phyloP scores from a whole-genome alignment of 2,329 filamentous ascomycete genomes.

The Karstenula rhodostoma region DNA sequence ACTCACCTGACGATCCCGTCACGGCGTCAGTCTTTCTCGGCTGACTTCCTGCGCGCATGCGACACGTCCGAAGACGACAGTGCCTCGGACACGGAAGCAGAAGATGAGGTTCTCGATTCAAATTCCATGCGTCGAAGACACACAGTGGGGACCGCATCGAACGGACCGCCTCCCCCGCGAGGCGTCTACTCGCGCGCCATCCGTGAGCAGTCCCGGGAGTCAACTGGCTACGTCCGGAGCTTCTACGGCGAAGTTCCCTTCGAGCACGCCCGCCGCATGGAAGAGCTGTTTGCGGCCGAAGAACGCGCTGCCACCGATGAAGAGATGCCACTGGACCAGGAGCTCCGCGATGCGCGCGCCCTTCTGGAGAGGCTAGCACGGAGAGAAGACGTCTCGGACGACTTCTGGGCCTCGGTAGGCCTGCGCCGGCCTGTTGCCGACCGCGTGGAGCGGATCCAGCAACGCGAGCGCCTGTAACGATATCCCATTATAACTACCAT shows the following conservation, averaged over 20 bases:
- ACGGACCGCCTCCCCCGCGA: conserved; percentile 37
- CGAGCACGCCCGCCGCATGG: conserved; percentile 15
- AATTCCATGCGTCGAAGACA: conserved; percentile 23
- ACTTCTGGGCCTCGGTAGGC: conserved; percentile 72
- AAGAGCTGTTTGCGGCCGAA: conserved; percentile 22
- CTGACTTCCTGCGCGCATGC: conserved; percentile 59
- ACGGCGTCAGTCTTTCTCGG: conserved; percentile 46
- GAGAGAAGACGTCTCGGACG: conserved; percentile 79
- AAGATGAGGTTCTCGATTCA: conserved; percentile 38
- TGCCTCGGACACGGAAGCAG: conserved; percentile 62
- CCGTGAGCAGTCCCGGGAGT: conserved; percentile 36
- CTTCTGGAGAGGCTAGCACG: conserved; percentile 75
- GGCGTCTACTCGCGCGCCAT: conserved; percentile 40
- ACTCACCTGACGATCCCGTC: conserved; percentile 51
- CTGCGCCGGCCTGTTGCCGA: conserved; percentile 46
- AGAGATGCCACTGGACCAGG: conserved; percentile 42
- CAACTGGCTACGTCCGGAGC: conserved; percentile 38
- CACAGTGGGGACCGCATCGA: conserved; percentile 12
- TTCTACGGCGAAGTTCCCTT: conserved; percentile 31
- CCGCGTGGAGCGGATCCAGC: conserved; percentile 45
- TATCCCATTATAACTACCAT: conserved; percentile 6
- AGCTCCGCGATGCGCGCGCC: conserved; percentile 71
- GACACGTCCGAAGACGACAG: conserved; percentile 57
- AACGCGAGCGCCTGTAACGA: conserved; percentile 39
- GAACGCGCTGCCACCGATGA: conserved; percentile 31